Evolutionary conservation across 352 stramenopile species (phyloP).

Genomic region (Phytophthora sp.): DNA sequence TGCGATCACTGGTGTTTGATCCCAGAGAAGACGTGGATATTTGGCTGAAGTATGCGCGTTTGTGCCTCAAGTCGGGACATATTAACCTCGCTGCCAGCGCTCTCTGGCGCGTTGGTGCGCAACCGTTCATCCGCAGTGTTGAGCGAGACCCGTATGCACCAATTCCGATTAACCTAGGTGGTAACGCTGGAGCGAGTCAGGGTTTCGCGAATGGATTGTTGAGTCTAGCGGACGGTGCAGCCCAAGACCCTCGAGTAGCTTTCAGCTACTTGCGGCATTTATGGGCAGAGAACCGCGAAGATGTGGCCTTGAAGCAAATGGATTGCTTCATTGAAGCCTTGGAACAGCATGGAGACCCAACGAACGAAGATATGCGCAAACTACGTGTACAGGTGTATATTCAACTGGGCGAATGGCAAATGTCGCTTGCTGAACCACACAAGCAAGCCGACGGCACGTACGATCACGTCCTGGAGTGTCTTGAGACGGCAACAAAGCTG

Average conservation of each 20-base stretch:
- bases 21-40: constrained; percentile 91
- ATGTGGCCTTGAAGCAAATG: constrained; percentile 84
- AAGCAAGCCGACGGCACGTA: constrained; percentile 78
- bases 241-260: constrained; percentile 75
- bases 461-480: constrained; percentile 77
- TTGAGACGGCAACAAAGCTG: constrained; percentile 82
- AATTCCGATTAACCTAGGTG: constrained; percentile 74
- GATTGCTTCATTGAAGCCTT: constrained; percentile 86
- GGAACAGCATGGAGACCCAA: constrained; percentile 65
- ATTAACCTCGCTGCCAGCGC: constrained; percentile 85
- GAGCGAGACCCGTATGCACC: constrained; percentile 67
- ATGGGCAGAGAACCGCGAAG: constrained; percentile 84
- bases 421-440: constrained; percentile 72
- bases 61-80: constrained; percentile 92
- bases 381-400: constrained; percentile 89
- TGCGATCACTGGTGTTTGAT: constrained; percentile 93
- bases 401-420: constrained; percentile 87
- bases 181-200: constrained; percentile 48
- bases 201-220: constrained; percentile 63
- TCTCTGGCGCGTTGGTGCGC: constrained; percentile 78
- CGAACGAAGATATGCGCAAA: constrained; percentile 71
- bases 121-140: constrained; percentile 84
- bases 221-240: constrained; percentile 69
- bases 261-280: constrained; percentile 85
- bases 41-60: constrained; percentile 94